Evolutionary conservation across 495 filamentous ascomycete species (phyloP).

Genomic region (Neurospora sp.): DNA sequence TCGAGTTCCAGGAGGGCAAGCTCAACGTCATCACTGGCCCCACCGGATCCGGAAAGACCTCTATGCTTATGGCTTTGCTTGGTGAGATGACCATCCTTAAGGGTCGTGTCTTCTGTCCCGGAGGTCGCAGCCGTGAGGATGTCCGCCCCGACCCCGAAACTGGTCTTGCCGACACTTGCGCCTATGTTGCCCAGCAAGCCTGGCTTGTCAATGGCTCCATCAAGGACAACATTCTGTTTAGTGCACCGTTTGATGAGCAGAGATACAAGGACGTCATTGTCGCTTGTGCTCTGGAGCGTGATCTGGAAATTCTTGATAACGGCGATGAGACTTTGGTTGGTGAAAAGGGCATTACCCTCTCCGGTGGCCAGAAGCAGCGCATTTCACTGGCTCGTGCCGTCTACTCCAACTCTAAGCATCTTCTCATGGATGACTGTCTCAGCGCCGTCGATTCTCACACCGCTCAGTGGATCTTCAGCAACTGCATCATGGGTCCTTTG

Average conservation of each 20-base stretch:
- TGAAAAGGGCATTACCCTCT: conserved; percentile 94
- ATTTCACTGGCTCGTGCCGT: conserved; percentile 91
- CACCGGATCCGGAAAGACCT: conserved; percentile 92
- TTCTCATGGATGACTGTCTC: conserved; percentile 90
- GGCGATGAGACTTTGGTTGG: conserved; percentile 93
- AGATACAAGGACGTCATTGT: conserved; percentile 82
- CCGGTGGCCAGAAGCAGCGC: conserved; percentile 95
- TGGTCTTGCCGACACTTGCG: conserved; percentile 79
- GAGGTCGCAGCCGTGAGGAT: conserved; percentile 72
- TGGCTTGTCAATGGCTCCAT: conserved; percentile 97
- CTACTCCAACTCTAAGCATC: conserved; percentile 82
- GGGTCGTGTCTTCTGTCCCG: conserved; percentile 75
- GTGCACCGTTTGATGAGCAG: conserved; percentile 68
- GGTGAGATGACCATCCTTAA: conserved; percentile 90
- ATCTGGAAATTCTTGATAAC: conserved; percentile 82
- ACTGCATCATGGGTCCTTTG: conserved; percentile 80
- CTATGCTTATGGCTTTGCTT: conserved; percentile 87
- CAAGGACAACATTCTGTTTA: conserved; percentile 93
- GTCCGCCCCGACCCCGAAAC: conserved; percentile 73
- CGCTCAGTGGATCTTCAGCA: conserved; percentile 94
- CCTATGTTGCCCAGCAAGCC: conserved; percentile 95
- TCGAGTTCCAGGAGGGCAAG: conserved; percentile 65
- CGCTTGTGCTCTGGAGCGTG: conserved; percentile 87
- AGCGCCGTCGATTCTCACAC: conserved; percentile 99
- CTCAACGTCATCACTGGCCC: conserved; percentile 89